Percentiles rank a stretch among this genome's conserved stretches.
Evolutionary conservation across 192 early-diverging fungal species (phyloP).

Genomic region (Glomus cerebriforme): DNA sequence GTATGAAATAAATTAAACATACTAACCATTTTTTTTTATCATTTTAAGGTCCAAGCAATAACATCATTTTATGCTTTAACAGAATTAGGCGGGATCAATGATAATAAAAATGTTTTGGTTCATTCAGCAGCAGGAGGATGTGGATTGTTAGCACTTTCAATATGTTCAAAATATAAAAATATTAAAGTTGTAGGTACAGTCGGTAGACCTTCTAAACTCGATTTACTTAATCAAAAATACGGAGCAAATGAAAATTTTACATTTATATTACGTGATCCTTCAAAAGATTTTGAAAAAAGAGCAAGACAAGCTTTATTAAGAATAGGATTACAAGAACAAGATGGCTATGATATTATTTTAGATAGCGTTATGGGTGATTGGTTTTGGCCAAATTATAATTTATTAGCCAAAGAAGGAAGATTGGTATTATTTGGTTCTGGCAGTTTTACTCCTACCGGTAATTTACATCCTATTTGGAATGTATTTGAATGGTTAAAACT

Average conservation of each 20-base stretch:
- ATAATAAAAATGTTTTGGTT: conserved; percentile 9
- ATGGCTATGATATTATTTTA: conserved; percentile 20
- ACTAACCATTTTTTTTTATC: neutral
- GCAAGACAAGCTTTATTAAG: conserved; percentile 2
- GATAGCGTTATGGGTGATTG: conserved; percentile 34
- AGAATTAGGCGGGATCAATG: conserved; percentile 13
- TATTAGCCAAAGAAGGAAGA: conserved; percentile 17
- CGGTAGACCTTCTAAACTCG: conserved; percentile 13
- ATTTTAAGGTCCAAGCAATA: conserved; percentile 27
- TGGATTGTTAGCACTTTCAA: conserved; percentile 17
- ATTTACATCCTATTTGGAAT: conserved; percentile 33
- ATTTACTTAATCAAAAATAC: conserved; percentile 21
- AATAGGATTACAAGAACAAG: neutral
- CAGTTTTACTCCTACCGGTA: conserved; percentile 29
- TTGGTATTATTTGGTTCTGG: conserved; percentile 13
- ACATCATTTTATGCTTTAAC: conserved; percentile 27
- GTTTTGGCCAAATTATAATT: conserved; percentile 29
- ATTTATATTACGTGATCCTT: conserved; percentile 26
- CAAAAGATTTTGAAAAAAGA: conserved; percentile 19
- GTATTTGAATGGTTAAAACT: conserved; percentile 19
- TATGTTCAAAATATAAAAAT: conserved; percentile 12
- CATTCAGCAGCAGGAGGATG: conserved; percentile 27
- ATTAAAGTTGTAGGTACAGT: conserved; percentile 30
- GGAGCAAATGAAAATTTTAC: conserved; percentile 25
- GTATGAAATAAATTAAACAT: no score